phyloP scores from a whole-genome alignment of 768 basidiomycete species.

The Rhodotorula graminis region DNA sequence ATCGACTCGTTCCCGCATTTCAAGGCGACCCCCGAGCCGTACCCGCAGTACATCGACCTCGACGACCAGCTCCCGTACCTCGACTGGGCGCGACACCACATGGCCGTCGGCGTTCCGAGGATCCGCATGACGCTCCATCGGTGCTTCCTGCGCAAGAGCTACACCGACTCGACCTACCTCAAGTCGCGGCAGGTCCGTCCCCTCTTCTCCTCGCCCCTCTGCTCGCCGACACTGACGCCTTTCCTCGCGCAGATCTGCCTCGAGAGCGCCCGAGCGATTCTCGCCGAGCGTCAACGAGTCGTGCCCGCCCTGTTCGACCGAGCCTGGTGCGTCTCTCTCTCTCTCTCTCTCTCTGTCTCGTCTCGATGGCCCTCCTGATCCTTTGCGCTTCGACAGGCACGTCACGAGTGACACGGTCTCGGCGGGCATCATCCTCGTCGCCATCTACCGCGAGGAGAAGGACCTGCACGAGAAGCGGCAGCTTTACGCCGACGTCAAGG shows the following conservation, averaged over 20 bases:
- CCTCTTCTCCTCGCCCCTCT: background rate
- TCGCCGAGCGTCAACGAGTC: background rate
- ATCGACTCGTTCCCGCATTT: background rate
- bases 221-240: background rate
- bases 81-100: background rate
- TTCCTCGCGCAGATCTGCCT: conserved; percentile 4
- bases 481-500: background rate
- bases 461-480: background rate
- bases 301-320: conserved; percentile 1
- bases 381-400: background rate
- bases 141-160: conserved; percentile 5
- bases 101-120: background rate
- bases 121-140: background rate
- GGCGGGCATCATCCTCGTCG: conserved; percentile 4
- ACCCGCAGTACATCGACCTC: background rate
- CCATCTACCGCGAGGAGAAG: background rate
- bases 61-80: background rate
- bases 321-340: background rate
- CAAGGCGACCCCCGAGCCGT: background rate
- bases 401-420: conserved; percentile 2
- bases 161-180: background rate
- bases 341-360: too few species aligned
- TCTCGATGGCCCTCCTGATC: background rate
- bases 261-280: background rate
- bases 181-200: background rate